phyloP scores from a whole-genome alignment of 1,284 basidiomycete genomes.

The Cerioporus squamosus region DNA sequence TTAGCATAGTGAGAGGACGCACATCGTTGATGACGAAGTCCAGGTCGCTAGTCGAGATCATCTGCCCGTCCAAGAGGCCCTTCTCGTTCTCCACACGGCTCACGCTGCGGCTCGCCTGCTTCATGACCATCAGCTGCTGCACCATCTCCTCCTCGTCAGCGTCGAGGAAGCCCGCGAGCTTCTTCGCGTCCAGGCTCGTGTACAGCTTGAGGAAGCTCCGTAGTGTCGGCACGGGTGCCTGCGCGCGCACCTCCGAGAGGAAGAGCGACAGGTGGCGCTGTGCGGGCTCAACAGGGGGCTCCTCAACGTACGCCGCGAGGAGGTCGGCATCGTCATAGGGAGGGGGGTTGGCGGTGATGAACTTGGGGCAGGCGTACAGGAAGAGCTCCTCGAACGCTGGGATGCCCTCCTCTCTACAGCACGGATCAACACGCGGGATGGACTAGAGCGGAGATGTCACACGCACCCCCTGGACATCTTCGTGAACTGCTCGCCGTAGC shows the following conservation, averaged over 20 bases:
- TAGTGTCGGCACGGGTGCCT: slow-evolving; percentile 82
- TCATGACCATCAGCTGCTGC: slow-evolving; percentile 97
- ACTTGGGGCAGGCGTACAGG: slow-evolving; percentile 94
- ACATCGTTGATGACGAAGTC: slow-evolving; percentile 96
- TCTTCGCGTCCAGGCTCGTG: slow-evolving; percentile 90
- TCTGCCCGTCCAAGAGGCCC: slow-evolving; percentile 84
- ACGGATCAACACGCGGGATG: background rate
- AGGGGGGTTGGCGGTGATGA: slow-evolving; percentile 93
- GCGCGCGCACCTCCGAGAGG: slow-evolving; percentile 78
- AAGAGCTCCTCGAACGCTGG: slow-evolving; percentile 94
- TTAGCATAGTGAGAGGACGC: slow-evolving; percentile 31
- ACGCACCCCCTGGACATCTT: slow-evolving; percentile 84
- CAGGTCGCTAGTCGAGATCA: slow-evolving; percentile 89
- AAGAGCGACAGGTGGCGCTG: slow-evolving; percentile 87
- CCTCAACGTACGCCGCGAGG: slow-evolving; percentile 58
- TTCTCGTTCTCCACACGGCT: slow-evolving; percentile 57
- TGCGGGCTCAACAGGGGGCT: slow-evolving; percentile 69
- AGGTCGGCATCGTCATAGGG: slow-evolving; percentile 86
- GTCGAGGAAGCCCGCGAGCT: slow-evolving; percentile 90
- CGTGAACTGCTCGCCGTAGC: slow-evolving; percentile 88
- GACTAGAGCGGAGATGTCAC: background rate
- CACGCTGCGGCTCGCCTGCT: slow-evolving; percentile 82
- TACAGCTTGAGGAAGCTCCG: slow-evolving; percentile 95
- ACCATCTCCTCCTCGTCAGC: slow-evolving; percentile 93
- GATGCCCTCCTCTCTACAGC: slow-evolving; percentile 69